Percentiles rank a stretch among this genome's conserved stretches.
These are phyloP conservation scores for Globisporangium spiculum DNA, from an alignment of 352 stramenopile species.

Conservation along the genomic window DNA sequence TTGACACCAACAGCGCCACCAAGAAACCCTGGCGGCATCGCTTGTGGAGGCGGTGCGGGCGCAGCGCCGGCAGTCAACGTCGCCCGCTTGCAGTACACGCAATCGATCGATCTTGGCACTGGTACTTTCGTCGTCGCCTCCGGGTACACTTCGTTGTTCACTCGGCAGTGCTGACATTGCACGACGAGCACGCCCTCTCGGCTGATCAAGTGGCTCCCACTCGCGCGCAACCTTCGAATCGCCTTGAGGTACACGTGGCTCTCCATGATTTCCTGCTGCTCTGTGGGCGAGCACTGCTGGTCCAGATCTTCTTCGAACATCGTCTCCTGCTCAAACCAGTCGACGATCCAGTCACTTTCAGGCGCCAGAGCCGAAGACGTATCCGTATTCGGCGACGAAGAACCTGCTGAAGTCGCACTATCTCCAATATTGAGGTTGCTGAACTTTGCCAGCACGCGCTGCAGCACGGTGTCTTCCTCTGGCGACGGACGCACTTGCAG, in stretches of 20 bases:
- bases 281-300: slow-evolving; percentile 61
- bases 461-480: slow-evolving; percentile 49
- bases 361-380: not conserved
- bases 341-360: slow-evolving; percentile 48
- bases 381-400: slow-evolving; percentile 6
- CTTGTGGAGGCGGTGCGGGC: slow-evolving; percentile 18
- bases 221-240: slow-evolving; percentile 39
- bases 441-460: slow-evolving; percentile 49
- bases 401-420: not conserved
- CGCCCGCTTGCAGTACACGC: slow-evolving; percentile 51
- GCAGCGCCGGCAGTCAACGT: slow-evolving; percentile 40
- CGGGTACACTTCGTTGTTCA: slow-evolving; percentile 65
- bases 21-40: slow-evolving; percentile 15
- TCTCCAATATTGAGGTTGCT: slow-evolving; percentile 14
- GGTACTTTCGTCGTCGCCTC: slow-evolving; percentile 52
- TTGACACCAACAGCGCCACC: not conserved
- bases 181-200: slow-evolving; percentile 50
- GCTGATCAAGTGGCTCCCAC: slow-evolving; percentile 33
- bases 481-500: slow-evolving; percentile 17
- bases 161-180: slow-evolving; percentile 51
- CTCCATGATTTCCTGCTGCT: slow-evolving; percentile 76
- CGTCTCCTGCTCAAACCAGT: slow-evolving; percentile 88
- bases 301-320: slow-evolving; percentile 89
- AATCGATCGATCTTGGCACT: slow-evolving; percentile 63
- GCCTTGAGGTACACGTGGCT: slow-evolving; percentile 72